Evolutionary conservation across 192 early-diverging fungal genomes (phyloP).

Genomic region (Coemansia sp.): DNA sequence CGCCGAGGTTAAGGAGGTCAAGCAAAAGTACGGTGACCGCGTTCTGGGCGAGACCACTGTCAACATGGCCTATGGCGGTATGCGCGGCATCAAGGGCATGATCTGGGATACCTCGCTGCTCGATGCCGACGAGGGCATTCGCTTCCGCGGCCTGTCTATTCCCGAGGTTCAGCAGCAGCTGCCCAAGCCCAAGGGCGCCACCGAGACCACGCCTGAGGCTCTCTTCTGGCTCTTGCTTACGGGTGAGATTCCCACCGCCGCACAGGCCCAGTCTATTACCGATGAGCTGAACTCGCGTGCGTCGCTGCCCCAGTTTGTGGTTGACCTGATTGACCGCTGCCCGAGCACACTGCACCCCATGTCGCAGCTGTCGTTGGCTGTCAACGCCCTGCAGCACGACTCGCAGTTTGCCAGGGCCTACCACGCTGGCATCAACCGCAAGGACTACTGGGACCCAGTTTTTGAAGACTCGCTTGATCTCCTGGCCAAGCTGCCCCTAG

Average conservation of each 20-base stretch:
- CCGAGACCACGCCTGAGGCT: constrained; percentile 95
- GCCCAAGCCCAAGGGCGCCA: constrained; percentile 81
- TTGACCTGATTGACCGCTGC: constrained; percentile 97
- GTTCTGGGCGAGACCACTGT: constrained; percentile 93
- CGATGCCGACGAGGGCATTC: constrained; percentile 97
- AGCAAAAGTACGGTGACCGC: constrained; percentile 86
- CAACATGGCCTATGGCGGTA: constrained; percentile 97
- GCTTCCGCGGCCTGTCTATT: constrained; percentile 95
- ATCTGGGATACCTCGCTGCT: constrained; percentile 98
- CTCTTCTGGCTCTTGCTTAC: constrained; percentile 99
- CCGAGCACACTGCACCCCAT: constrained; percentile 98
- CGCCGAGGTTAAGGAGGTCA: constrained; percentile 92
- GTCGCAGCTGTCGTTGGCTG: constrained; percentile 96
- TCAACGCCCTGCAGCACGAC: constrained; percentile 97
- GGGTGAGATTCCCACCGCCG: constrained; percentile 91
- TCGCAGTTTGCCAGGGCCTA: constrained; percentile 97
- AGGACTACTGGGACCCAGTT: constrained; percentile 93
- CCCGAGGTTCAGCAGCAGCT: constrained; percentile 93
- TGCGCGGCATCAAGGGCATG: constrained; percentile 99
- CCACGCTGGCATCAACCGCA: constrained; percentile 85
- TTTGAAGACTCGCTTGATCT: constrained; percentile 98
- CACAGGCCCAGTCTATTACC: constrained; percentile 88
- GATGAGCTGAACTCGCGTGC: constrained; percentile 96
- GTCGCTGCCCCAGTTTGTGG: constrained; percentile 88
- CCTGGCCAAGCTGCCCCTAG: constrained; percentile 94